Conservation (phyloP, 2,329 filamentous ascomycete genomes). For the Microsporum canis region DNA sequence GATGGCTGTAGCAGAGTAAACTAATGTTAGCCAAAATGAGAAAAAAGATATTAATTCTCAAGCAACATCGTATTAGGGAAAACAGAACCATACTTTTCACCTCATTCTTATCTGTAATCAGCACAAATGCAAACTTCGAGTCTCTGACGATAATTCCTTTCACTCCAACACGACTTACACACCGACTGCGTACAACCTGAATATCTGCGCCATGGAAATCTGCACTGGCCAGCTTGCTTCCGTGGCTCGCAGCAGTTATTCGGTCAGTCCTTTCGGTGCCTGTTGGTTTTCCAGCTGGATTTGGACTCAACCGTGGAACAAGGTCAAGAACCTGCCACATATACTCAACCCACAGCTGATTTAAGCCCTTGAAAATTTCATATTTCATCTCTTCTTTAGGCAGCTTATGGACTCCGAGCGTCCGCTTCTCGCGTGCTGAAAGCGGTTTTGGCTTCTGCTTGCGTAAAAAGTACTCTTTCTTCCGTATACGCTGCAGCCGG, state of each 20-base stretch:
- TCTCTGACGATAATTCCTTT: constrained; percentile 83
- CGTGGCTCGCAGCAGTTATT: constrained; percentile 46
- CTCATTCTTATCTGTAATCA: constrained; percentile 60
- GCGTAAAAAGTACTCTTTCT: constrained; percentile 36
- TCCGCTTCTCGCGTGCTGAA: constrained; percentile 66
- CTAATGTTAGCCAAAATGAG: neutral
- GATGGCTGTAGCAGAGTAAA: constrained; percentile 39
- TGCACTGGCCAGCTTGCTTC: constrained; percentile 61
- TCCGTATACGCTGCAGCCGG: constrained; percentile 39
- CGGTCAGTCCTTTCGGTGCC: constrained; percentile 12
- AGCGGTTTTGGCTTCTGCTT: constrained; percentile 55
- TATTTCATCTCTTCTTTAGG: constrained; percentile 59
- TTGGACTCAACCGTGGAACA: constrained; percentile 24
- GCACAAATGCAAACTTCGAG: constrained; percentile 71
- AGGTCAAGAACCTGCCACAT: constrained; percentile 67
- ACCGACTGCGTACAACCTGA: constrained; percentile 71
- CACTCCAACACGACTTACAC: constrained; percentile 69
- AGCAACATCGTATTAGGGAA: constrained; percentile 3
- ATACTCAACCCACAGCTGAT: constrained; percentile 73
- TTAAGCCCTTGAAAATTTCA: constrained; percentile 62
- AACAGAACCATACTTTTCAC: constrained; percentile 49
- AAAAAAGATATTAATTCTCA: neutral
- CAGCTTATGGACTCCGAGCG: constrained; percentile 61
- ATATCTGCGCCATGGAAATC: constrained; percentile 84
- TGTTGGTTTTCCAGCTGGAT: constrained; percentile 12